Conservation (phyloP, 192 early-diverging fungal species). For the Thoreauomyces humboldtii region DNA sequence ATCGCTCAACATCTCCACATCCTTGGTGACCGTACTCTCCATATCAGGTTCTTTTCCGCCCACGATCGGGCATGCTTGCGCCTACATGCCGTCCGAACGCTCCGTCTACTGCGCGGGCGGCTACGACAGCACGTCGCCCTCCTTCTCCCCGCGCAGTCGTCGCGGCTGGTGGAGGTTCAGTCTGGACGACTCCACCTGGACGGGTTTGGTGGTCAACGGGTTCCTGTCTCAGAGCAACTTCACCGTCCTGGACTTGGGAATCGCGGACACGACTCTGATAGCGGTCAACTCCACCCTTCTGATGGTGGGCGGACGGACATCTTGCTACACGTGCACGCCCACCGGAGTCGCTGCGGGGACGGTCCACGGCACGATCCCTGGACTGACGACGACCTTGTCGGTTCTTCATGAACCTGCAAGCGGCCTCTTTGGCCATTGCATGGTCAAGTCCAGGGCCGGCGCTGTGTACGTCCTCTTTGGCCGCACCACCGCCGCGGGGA, state of each 20-base stretch:
- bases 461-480: slow-evolving; percentile 7
- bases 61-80: slow-evolving; percentile 6
- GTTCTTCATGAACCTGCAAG: slow-evolving; percentile 9
- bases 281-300: neutral
- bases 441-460: neutral
- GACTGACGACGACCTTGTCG: neutral
- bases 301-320: neutral
- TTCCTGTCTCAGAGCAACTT: neutral
- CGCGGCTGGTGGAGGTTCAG: neutral
- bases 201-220: neutral
- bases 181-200: neutral
- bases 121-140: neutral
- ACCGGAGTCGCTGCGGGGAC: neutral
- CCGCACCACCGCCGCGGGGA: neutral
- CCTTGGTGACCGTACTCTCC: too few species aligned
- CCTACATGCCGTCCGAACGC: neutral
- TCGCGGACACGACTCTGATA: neutral
- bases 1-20: too few species aligned
- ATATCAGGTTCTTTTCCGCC: too few species aligned
- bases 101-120: slow-evolving; percentile 7
- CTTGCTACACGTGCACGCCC: slow-evolving; percentile 1
- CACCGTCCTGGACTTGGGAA: neutral
- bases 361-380: neutral
- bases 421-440: slow-evolving; percentile 13
- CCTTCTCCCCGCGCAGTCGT: neutral